Base-by-base conservation (phyloP, 148 eudicot genomes). In the Polygonum aviculare region DNA sequence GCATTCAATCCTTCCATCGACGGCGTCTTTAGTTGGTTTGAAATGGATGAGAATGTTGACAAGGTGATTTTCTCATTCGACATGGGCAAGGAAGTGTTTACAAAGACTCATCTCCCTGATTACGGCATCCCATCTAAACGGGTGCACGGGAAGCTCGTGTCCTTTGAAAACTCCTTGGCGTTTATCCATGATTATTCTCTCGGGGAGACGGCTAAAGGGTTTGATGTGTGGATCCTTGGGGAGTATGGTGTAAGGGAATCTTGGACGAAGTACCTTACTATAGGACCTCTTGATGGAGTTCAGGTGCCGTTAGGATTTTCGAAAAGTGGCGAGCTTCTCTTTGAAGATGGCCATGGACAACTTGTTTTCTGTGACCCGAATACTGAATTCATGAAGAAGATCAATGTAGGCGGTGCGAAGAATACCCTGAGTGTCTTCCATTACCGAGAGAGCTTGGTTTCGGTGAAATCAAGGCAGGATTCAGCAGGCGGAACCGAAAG, bases 11-110 rank as follows among this genome's bases (percentile, higher is more conserved):
- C 83, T 45, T 45, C 78, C 0, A 44, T 82, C 50, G 50, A 79
- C 1, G 84, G 84, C 2, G 72, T 82, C 36, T 82, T 76, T 5
- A 82, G 84, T 69, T 82, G 84, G 84, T 79, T 82, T 72, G 81
- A 78, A 60, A 79, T 75, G 10, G 84, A 82, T 73, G 79, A 82
- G 12, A 67, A 41, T 65, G 84, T 47, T 1, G 74, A 82, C 36
- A 82, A 78, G 44, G 81, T 82, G 41, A 79, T 82, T 2, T 82
- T 79, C 79, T 82, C 84, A 12, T 82, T 79, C 26, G 75, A 79
- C 38, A 78, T 82, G 84, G 79, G 52, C 19, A 74, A 63, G 47
- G 84, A 79, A 75, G 65, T 76, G 12, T 78, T 82, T 31, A 44
- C 18, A n/a, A 82, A 82, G 49, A 82, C 84, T 7, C 71, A 67